Base-by-base conservation (phyloP, 148 eudicot species). In the Rhododendron vialii region DNA sequence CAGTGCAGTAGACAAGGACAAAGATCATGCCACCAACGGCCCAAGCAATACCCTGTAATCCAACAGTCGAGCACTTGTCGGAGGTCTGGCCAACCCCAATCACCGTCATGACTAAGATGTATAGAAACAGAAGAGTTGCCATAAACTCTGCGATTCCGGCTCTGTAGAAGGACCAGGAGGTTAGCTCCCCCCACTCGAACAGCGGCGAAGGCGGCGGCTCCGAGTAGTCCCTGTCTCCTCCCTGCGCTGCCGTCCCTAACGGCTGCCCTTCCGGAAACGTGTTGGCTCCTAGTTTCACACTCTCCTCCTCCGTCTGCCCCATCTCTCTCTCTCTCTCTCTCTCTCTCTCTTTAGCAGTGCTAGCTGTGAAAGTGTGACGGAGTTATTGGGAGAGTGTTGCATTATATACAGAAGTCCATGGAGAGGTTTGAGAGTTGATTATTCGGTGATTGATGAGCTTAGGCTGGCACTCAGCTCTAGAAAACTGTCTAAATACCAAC, bases 31-130 rank as follows among this genome's bases (percentile, higher is more conserved):
- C 93, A 84, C 93, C 93, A 50, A 88, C 87, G 51, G 92, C 88
- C 93, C 93, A 92, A 73, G 93, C 90, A 85, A 92, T 92, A 30
- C 93, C 93, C 81, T 92, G 92, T 82, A 92, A 84, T 22, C 93
- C 93, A 50, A 92, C 92, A 50, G 90, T 86, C 10, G 89, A 45
- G 80, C 92, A 92, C 86, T 87, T 89, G 47, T 85, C 80, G 4
- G 83, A 48, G 41, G 89, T 67, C 59, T 86, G 82, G 12, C 67
- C 86, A 53, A 90, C 91, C 10, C 92, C 93, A 88, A 92, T 89
- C 24, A 90, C 93, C 17, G 93, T 92, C 76, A 92, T 75, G 14
- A 90, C 61, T 11, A 90, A 84, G 45, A 92, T 90, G 84, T 92
- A 92, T 20, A 92, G 80, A 53, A 92, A 90, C 43, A 92, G 84